A percentile compares a stretch with the other conserved stretches of the same genome.
phyloP scores from a whole-genome alignment of 2,329 filamentous ascomycete genomes.

The Penicillium frequentans region DNA sequence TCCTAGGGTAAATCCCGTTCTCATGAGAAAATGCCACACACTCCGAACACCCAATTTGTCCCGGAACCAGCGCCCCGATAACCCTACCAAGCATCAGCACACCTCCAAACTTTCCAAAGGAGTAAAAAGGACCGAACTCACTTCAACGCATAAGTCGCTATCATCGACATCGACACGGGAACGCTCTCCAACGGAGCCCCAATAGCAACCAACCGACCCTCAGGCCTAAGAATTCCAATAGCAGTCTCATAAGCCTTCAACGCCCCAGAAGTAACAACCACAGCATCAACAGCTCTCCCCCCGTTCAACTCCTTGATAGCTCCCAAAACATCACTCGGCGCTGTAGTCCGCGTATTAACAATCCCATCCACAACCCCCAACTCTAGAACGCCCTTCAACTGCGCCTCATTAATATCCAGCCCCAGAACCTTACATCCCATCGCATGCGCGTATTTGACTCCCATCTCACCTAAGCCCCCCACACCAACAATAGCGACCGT shows the following conservation, averaged over 20 bases:
- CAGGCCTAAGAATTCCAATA: slow-evolving; percentile 1
- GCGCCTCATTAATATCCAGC: slow-evolving; percentile 18
- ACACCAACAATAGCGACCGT: slow-evolving; percentile 16
- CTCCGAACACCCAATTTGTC: neutral
- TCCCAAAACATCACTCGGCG: neutral
- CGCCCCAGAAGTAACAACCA: slow-evolving; percentile 9
- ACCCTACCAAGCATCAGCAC: slow-evolving; percentile 6
- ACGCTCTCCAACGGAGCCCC: slow-evolving; percentile 3
- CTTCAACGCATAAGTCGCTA: slow-evolving; percentile 3
- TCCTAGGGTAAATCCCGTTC: slow-evolving; percentile 6
- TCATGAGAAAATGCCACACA: slow-evolving; percentile 11
- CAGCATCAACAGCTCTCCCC: slow-evolving; percentile 5
- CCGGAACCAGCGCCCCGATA: slow-evolving; percentile 6
- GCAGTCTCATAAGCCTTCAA: slow-evolving; percentile 10
- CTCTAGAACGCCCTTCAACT: slow-evolving; percentile 1
- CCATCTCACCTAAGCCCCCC: slow-evolving; percentile 28
- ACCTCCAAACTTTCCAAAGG: neutral
- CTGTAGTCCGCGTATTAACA: slow-evolving; percentile 3
- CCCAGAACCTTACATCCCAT: slow-evolving; percentile 27
- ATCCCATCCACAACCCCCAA: slow-evolving; percentile 1
- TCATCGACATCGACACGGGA: neutral
- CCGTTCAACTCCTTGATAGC: neutral
- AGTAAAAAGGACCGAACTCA: neutral
- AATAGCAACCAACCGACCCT: slow-evolving; percentile 10
- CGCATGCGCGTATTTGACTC: slow-evolving; percentile 26